phyloP scores from a whole-genome alignment of 2,329 filamentous ascomycete species.

The Xylaria sp. region DNA sequence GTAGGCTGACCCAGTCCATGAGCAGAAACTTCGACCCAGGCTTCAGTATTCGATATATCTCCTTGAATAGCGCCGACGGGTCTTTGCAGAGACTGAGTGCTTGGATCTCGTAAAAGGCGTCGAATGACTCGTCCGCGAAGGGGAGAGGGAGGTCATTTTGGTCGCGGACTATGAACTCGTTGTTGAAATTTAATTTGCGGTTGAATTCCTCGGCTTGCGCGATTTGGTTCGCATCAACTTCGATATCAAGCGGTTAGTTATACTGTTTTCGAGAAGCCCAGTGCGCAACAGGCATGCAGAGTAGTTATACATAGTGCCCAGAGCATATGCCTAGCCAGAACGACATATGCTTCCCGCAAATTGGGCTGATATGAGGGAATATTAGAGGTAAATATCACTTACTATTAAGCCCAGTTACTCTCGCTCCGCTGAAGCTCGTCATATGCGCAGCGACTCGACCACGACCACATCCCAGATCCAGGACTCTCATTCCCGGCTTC shows the following conservation, averaged over 20 bases:
- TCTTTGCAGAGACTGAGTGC: slow-evolving; percentile 65
- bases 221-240: slow-evolving; percentile 61
- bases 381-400: slow-evolving; percentile 10
- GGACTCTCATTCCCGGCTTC: slow-evolving; percentile 57
- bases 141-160: slow-evolving; percentile 64
- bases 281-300: not conserved
- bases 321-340: not conserved
- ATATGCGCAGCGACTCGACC: slow-evolving; percentile 66
- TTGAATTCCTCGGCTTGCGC: slow-evolving; percentile 50
- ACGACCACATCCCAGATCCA: slow-evolving; percentile 65
- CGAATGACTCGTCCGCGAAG: slow-evolving; percentile 60
- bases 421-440: slow-evolving; percentile 59
- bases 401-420: slow-evolving; percentile 63
- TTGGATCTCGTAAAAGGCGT: slow-evolving; percentile 68
- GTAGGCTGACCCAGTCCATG: slow-evolving; percentile 65
- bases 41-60: slow-evolving; percentile 61
- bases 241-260: slow-evolving; percentile 12
- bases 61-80: slow-evolving; percentile 57
- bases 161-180: slow-evolving; percentile 62
- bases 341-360: not conserved
- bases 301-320: too few species aligned
- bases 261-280: not conserved
- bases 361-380: not conserved
- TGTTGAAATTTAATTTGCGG: slow-evolving; percentile 49
- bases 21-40: slow-evolving; percentile 62